phyloP scores from a whole-genome alignment of 495 filamentous ascomycete species.

The Podospora australis region DNA sequence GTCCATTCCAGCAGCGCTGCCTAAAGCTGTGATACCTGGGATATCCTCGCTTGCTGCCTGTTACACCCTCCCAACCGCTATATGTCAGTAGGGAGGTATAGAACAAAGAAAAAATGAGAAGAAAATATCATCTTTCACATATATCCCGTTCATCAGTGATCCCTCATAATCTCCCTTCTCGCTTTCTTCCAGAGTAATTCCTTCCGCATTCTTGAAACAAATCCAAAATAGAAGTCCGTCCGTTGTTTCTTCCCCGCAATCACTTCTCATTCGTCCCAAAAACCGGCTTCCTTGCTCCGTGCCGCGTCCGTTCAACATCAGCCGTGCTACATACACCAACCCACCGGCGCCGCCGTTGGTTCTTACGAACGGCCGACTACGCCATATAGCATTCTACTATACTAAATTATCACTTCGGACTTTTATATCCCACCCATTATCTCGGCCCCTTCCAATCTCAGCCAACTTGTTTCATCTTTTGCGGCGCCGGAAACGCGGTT shows the following conservation, averaged over 20 bases:
- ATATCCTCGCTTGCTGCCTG: no score
- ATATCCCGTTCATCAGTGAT: neutral
- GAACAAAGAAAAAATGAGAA: no score
- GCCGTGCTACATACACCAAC: neutral
- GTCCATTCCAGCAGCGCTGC: no score
- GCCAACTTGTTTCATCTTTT: neutral
- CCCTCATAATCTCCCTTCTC: neutral
- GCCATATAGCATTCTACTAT: no score
- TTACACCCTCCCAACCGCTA: no score
- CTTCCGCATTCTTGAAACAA: neutral
- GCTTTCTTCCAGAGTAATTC: neutral
- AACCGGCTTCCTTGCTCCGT: constrained; percentile 1
- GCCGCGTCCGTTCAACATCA: neutral
- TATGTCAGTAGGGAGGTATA: no score
- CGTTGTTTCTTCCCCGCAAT: constrained; percentile 1
- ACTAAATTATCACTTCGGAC: neutral
- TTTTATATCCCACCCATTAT: no score
- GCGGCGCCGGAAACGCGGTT: neutral
- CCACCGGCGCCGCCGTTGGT: neutral
- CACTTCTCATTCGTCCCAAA: no score
- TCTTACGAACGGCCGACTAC: neutral
- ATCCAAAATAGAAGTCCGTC: neutral
- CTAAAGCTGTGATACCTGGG: no score
- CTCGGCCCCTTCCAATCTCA: neutral
- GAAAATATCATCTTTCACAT: neutral